Base-by-base conservation (phyloP, 2,329 filamentous ascomycete genomes). In the Byssochlamys sp. region DNA sequence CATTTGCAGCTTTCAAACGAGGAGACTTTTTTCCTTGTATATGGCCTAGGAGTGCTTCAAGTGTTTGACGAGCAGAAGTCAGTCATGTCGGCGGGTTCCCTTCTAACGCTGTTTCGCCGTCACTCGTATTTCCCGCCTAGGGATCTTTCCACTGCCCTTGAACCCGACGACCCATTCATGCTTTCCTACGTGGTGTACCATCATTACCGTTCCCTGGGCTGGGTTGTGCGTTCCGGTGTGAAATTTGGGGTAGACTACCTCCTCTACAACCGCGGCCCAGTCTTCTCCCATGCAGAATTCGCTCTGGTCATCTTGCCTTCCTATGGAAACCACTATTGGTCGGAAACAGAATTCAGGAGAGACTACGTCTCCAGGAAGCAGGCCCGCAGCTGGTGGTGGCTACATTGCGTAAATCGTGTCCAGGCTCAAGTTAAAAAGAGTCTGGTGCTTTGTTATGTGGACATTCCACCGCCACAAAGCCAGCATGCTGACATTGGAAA, bases 231-330 rank as follows among this genome's bases (percentile, higher is more conserved):
- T 12, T 85, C 89, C 4, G 95, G 94, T 35, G 86, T 95, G 70
- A 99, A 99, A 69, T 99, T 99, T 66, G 90, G 89, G 25, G 89
- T 91, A 9, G 94, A 99, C 72, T 96, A 90, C 78, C 78, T 99
- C n/a, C 81, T 99, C 6, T 99, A 99, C 74, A 86, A 90, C 57
- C 87, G 91, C 24, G 94, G 94, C 0, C 94, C 94, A 0, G 92
- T 94, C 0, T 97, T 99, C 71, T 86, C 90, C 25, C 94, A 99
- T 69, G 94, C 94, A 25, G 91, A 97, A 68, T 99, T 96, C 69
- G 91, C 90, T 0, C 76, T 96, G 50, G 80, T 92, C 26, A 84
- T 99, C 48, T 70, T 97, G 2, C 92, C 94, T 0, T 87, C 90
- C 0, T 97, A 95, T 69, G 85, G 75, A 5, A 78, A 94, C 67